phyloP scores from a whole-genome alignment of 495 filamentous ascomycete species.

The Penicillium alfredii region DNA sequence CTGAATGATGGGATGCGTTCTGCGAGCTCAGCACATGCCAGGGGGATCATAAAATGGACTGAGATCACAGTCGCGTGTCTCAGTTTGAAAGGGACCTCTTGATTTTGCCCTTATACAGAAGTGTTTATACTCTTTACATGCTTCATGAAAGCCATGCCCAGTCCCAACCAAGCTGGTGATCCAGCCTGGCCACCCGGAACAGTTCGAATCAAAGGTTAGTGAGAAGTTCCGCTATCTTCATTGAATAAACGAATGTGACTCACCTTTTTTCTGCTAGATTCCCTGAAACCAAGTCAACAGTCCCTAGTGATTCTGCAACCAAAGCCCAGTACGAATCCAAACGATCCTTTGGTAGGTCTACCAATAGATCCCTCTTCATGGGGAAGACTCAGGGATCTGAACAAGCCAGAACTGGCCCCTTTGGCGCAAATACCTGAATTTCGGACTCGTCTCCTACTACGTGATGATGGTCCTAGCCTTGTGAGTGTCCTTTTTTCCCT shows the following conservation, averaged over 20 bases:
- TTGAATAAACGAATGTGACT: too few species aligned
- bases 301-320: conserved; percentile 16
- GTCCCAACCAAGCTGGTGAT: conserved; percentile 3
- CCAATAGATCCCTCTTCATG: neutral
- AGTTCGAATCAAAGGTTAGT: conserved; percentile 13
- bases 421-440: conserved; percentile 20
- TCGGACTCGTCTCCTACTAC: conserved; percentile 19
- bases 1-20: too few species aligned
- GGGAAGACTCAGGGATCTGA: neutral
- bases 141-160: conserved; percentile 5
- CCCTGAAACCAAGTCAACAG: conserved; percentile 1
- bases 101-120: neutral
- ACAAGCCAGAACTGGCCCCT: conserved; percentile 13
- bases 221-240: too few species aligned
- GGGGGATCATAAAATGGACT: conserved; percentile 1
- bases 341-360: conserved; percentile 20
- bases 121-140: too few species aligned
- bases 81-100: too few species aligned
- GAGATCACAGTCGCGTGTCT: too few species aligned
- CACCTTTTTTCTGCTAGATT: too few species aligned
- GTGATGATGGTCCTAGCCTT: conserved; percentile 18
- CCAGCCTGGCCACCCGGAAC: conserved; percentile 20
- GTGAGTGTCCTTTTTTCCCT: conserved; percentile 12
- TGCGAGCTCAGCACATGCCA: too few species aligned
- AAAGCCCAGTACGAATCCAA: conserved; percentile 16